phyloP scores from a whole-genome alignment of 164 flowering plant genomes.

The Stephania yunnanensis region DNA sequence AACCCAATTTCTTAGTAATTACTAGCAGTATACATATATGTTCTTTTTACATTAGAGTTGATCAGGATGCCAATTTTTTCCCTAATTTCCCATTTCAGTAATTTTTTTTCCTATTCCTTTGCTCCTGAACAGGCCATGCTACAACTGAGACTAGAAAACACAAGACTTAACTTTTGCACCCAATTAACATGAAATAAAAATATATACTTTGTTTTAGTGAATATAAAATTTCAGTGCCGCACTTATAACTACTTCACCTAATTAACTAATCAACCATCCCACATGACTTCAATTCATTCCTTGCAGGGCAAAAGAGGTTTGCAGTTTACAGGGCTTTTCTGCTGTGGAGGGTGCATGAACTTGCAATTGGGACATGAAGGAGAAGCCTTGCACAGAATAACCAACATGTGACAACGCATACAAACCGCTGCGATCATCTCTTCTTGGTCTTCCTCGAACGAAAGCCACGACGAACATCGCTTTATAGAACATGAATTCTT shows the following conservation, averaged over 20 bases:
- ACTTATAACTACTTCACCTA: not conserved
- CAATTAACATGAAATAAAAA: not conserved
- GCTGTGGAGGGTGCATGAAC: slow-evolving; percentile 59
- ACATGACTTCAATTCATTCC: slow-evolving; percentile 7
- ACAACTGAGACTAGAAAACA: not conserved
- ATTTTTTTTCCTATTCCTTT: not conserved
- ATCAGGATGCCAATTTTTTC: not conserved
- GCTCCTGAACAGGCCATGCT: not conserved
- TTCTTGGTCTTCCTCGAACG: slow-evolving; percentile 34
- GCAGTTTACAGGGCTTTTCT: slow-evolving; percentile 24
- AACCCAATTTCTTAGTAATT: not conserved
- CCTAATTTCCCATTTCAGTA: not conserved
- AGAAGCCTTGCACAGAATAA: slow-evolving; percentile 74
- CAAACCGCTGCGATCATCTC: slow-evolving; percentile 88
- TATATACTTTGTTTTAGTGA: not conserved
- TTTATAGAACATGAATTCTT: slow-evolving; percentile 1
- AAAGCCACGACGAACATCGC: slow-evolving; percentile 38
- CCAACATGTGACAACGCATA: slow-evolving; percentile 79
- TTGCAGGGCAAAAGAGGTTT: slow-evolving; percentile 42
- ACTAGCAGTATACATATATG: not conserved
- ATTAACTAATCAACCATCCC: not conserved
- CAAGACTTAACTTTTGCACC: not conserved
- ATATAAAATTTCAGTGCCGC: not conserved
- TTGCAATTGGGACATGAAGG: slow-evolving; percentile 93
- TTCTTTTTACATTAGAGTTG: not conserved